A percentile compares a stretch with the other conserved stretches of the same genome.
Conservation (phyloP, 78 protist genomes). For the Dictyostelium firmibasis region DNA sequence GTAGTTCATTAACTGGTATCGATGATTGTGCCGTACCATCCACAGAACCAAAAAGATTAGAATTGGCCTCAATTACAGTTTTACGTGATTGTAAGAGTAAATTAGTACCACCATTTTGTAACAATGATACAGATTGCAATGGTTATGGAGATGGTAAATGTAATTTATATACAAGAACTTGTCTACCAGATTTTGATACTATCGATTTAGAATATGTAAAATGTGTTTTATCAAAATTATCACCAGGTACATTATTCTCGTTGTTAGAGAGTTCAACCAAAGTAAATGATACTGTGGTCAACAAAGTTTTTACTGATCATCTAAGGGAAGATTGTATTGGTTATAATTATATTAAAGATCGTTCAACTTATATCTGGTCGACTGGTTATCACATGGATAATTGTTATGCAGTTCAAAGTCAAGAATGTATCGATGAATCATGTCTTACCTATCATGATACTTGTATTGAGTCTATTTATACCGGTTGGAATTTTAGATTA, state of each 20-base stretch:
- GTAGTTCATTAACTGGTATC: not conserved
- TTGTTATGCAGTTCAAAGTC: not conserved
- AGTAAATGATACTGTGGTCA: not conserved
- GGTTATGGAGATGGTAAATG: not conserved
- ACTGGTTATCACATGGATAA: not conserved
- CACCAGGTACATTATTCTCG: not conserved
- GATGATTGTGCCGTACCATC: not conserved
- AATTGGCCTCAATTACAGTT: not conserved
- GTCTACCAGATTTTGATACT: not conserved
- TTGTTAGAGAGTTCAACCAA: not conserved
- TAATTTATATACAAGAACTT: not conserved
- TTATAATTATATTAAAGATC: not conserved
- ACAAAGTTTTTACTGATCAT: not conserved
- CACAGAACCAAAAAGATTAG: not conserved
- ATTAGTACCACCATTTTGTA: not conserved
- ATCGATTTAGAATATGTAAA: not conserved
- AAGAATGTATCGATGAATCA: not conserved
- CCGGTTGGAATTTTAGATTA: not conserved
- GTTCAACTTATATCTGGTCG: not conserved
- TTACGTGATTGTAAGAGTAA: not conserved
- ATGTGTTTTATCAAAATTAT: not conserved
- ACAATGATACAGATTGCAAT: not conserved
- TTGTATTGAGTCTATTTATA: not conserved
- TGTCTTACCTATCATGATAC: constrained; percentile 1
- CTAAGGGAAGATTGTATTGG: not conserved